Conservation (phyloP, 1,284 basidiomycete genomes). For the Cutaneotrichosporon sp. region DNA sequence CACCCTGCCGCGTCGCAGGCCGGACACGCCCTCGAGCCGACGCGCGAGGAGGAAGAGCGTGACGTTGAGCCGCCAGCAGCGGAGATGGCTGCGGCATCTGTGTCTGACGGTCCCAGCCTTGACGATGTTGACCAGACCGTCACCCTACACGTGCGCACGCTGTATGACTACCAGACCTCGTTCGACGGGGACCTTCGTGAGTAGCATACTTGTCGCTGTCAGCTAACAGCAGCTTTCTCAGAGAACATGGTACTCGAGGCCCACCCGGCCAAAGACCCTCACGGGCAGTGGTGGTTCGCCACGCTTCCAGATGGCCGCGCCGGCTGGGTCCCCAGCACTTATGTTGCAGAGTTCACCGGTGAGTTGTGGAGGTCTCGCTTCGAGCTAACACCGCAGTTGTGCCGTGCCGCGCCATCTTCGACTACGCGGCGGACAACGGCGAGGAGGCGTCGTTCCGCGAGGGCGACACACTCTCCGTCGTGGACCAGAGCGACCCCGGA, state of each 20-base stretch:
- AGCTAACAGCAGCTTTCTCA: slow-evolving; percentile 59
- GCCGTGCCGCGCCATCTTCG: slow-evolving; percentile 59
- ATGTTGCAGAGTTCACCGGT: slow-evolving; percentile 72
- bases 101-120: slow-evolving; percentile 16
- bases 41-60: slow-evolving; percentile 50
- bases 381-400: not conserved
- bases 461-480: slow-evolving; percentile 67
- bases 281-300: slow-evolving; percentile 81
- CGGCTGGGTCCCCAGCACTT: slow-evolving; percentile 88
- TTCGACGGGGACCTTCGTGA: slow-evolving; percentile 78
- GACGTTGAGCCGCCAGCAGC: not conserved
- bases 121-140: slow-evolving; percentile 17
- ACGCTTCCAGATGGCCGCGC: slow-evolving; percentile 61
- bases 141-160: slow-evolving; percentile 63
- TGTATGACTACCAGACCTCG: slow-evolving; percentile 79
- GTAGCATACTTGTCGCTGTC: slow-evolving; percentile 27
- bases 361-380: slow-evolving; percentile 44
- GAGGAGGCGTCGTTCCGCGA: slow-evolving; percentile 80
- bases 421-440: slow-evolving; percentile 62
- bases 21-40: slow-evolving; percentile 27
- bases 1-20: slow-evolving; percentile 28
- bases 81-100: slow-evolving; percentile 4
- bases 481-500: slow-evolving; percentile 73
- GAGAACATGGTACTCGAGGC: slow-evolving; percentile 75
- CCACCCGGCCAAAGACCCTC: slow-evolving; percentile 73